Evolutionary conservation across 306 rosid genomes (phyloP).

Genomic region (Prunus davidiana): DNA sequence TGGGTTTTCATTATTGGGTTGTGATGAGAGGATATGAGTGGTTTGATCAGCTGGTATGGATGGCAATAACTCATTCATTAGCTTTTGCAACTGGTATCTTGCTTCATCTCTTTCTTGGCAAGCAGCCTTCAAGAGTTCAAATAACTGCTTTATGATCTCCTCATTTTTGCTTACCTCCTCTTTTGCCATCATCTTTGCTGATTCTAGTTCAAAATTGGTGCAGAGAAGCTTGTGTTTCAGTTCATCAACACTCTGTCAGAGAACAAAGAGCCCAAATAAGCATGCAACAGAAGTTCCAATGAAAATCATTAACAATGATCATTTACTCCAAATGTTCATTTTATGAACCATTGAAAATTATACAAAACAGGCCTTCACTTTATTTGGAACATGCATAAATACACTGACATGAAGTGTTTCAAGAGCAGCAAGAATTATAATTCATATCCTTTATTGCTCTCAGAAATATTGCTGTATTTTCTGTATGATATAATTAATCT

Average conservation of each 20-base stretch:
- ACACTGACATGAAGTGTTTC: too few species aligned
- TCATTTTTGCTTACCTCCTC: constrained; percentile 38
- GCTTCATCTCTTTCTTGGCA: constrained; percentile 72
- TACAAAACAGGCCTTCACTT: too few species aligned
- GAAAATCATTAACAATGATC: not conserved
- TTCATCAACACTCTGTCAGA: constrained; percentile 39
- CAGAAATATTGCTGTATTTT: too few species aligned
- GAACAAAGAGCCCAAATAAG: not conserved
- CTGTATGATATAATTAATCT: not conserved
- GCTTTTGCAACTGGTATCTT: constrained; percentile 42
- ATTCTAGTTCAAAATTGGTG: constrained; percentile 36
- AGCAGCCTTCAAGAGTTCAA: constrained; percentile 33
- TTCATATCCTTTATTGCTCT: too few species aligned
- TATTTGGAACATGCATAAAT: too few species aligned
- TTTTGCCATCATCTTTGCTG: constrained; percentile 34
- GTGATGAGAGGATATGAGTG: not conserved
- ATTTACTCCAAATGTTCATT: too few species aligned
- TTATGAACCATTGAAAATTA: too few species aligned
- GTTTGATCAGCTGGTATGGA: constrained; percentile 1
- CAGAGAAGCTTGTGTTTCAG: constrained; percentile 36
- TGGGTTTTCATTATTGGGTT: not conserved
- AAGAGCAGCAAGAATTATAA: not conserved
- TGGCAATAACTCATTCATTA: constrained; percentile 28
- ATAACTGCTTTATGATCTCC: constrained; percentile 32
- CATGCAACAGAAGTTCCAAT: not conserved